Base-by-base conservation (phyloP, 176 grass and related monocot genomes). In the Musa beccarii region DNA sequence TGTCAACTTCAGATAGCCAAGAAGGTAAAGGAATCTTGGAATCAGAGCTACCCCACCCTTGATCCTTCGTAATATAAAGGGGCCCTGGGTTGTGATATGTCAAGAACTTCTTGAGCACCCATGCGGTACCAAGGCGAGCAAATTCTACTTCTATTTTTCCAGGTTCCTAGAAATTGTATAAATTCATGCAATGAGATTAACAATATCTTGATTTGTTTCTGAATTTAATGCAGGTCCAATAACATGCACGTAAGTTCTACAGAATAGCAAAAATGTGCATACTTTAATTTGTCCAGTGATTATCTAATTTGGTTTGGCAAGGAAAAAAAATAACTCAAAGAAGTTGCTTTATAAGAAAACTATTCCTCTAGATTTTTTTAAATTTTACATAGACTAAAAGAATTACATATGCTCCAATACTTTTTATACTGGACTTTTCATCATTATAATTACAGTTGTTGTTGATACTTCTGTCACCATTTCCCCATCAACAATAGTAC, bases 1-100 rank as follows among this genome's bases (percentile, higher is more conserved):
- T 64, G 34, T 80, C 69, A 8, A 24, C 78, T n/a, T 80, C 78
- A 3, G 69, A 80, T 3, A 80, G 56, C 78, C 78, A 80, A 64
- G 78, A 23, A 53, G 69, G 69, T n/a, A 83, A 53, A 59, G 53
- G 29, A 59, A 53, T 63, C 20, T 80, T 14, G 9, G 24, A 20
- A 17, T 26, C 15, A 26, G 69, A 69, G 12, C 16, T 11, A 29
- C 49, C 69, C 68, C 68, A 80, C 4, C 78, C 69, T 49, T 70
- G 29, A 25, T 65, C 49, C 56, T 73, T 65, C 0, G 78, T 43
- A 3, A 80, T 63, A n/a, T 52, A 63, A n/a, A 64, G 1, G 15
- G 78, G 78, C n/a, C 49, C 69, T 0, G 78, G 78, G n/a, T 29
- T 19, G 49, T 10, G 56, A 63, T 72, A 73, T n/a, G 55, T 72